These are phyloP conservation scores for Cordyceps tenuipes DNA, from an alignment of 2,329 filamentous ascomycete genomes.

Conservation along the genomic window DNA sequence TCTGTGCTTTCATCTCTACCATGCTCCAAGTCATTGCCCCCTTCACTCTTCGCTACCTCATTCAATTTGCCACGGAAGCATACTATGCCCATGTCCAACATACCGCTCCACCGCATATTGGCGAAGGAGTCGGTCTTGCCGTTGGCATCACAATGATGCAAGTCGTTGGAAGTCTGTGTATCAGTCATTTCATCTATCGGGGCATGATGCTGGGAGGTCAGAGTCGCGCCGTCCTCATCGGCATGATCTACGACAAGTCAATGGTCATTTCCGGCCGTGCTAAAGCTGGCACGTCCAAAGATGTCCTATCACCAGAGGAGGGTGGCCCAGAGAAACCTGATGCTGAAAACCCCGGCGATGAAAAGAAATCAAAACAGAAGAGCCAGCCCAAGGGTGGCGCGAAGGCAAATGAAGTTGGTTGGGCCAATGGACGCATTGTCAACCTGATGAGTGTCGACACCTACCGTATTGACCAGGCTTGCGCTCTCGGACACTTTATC, in stretches of 20 bases:
- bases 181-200: conserved; percentile 86
- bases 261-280: conserved; percentile 84
- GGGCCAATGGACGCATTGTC: conserved; percentile 86
- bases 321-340: conserved; percentile 36
- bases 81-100: conserved; percentile 53
- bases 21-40: conserved; percentile 75
- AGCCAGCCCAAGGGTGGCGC: conserved; percentile 19
- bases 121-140: conserved; percentile 71
- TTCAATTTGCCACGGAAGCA: conserved; percentile 73
- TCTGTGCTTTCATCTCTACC: conserved; percentile 64
- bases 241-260: conserved; percentile 83
- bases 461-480: conserved; percentile 83
- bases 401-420: conserved; percentile 60
- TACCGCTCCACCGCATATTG: conserved; percentile 56
- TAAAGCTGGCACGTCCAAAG: conserved; percentile 63
- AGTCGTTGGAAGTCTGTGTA: conserved; percentile 67
- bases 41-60: conserved; percentile 78
- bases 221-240: conserved; percentile 70
- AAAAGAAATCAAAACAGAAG: conserved; percentile 29
- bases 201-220: conserved; percentile 91
- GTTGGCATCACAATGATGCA: conserved; percentile 84
- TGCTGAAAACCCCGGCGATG: conserved; percentile 31
- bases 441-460: conserved; percentile 95
- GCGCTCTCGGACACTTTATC: conserved; percentile 79
- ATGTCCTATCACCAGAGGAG: conserved; percentile 26